These are phyloP conservation scores for Talaromyces rugulosus DNA, from an alignment of 2,329 filamentous ascomycete genomes.

Conservation along the genomic window DNA sequence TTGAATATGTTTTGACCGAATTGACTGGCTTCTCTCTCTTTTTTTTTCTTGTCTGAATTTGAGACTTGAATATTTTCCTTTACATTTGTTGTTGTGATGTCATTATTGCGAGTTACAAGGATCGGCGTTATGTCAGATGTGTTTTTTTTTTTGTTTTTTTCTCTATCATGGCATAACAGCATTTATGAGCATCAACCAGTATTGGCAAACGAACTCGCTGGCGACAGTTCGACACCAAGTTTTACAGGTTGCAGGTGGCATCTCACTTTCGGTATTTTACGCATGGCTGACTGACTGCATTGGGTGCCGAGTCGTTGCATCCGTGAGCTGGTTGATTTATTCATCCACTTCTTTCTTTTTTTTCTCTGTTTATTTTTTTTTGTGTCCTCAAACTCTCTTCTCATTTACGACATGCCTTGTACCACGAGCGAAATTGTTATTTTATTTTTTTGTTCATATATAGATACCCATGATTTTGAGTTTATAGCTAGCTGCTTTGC, in stretches of 20 bases:
- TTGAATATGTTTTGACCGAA: slow-evolving; percentile 9
- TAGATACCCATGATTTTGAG: background rate
- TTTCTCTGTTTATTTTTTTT: slow-evolving; percentile 10
- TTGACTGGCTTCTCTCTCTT: background rate
- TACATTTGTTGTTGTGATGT: slow-evolving; percentile 6
- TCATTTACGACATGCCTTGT: slow-evolving; percentile 3
- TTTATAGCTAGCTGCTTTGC: background rate
- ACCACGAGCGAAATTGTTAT: background rate
- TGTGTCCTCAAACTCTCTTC: slow-evolving; percentile 9
- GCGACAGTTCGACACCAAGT: slow-evolving; percentile 3
- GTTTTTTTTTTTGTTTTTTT: background rate
- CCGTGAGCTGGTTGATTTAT: background rate
- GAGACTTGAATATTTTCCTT: background rate
- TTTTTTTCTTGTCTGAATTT: background rate
- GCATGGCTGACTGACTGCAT: slow-evolving; percentile 14
- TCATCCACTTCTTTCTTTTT: slow-evolving; percentile 3
- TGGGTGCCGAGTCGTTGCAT: slow-evolving; percentile 13
- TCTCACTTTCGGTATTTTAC: background rate
- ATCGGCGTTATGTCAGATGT: slow-evolving; percentile 15
- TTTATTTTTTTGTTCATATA: background rate
- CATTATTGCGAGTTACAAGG: slow-evolving; percentile 4
- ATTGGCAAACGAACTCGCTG: background rate
- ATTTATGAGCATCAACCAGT: slow-evolving; percentile 12
- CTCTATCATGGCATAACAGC: slow-evolving; percentile 11
- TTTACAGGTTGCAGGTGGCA: background rate